A percentile compares a stretch with the other conserved stretches of the same genome.
phyloP scores from a whole-genome alignment of 1,139 yeast genomes.

The Blastobotrys persicus region DNA sequence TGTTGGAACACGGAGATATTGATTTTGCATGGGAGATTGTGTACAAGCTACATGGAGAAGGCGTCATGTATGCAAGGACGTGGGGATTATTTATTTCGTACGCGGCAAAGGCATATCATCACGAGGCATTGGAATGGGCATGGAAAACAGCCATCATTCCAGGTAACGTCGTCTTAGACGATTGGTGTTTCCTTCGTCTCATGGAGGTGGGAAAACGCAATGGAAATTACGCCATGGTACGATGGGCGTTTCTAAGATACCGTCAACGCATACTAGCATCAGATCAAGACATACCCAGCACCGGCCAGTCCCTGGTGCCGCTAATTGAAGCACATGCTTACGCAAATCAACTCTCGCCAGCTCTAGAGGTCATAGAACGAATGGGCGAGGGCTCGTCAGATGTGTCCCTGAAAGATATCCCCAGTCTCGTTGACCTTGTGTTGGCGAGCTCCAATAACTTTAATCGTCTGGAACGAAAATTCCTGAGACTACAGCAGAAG shows the following conservation, averaged over 20 bases:
- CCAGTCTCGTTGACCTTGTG: constrained; percentile 23
- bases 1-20: constrained; percentile 30
- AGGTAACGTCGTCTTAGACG: constrained; percentile 34
- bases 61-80: constrained; percentile 32
- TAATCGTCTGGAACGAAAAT: constrained; percentile 60
- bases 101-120: constrained; percentile 28
- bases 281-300: neutral
- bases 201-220: constrained; percentile 29
- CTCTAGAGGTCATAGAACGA: constrained; percentile 23
- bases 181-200: constrained; percentile 30
- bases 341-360: constrained; percentile 19
- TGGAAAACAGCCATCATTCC: constrained; percentile 32
- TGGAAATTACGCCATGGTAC: constrained; percentile 30
- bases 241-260: constrained; percentile 33
- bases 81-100: constrained; percentile 37
- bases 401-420: constrained; percentile 24
- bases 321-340: constrained; percentile 32
- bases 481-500: constrained; percentile 19
- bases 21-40: constrained; percentile 33
- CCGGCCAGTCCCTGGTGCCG: constrained; percentile 20
- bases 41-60: constrained; percentile 25
- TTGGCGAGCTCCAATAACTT: constrained; percentile 45
- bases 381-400: constrained; percentile 27
- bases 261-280: constrained; percentile 11
- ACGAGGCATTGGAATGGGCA: constrained; percentile 32